phyloP scores from a whole-genome alignment of 495 filamentous ascomycete species.

The Penicillium simplicissimum region DNA sequence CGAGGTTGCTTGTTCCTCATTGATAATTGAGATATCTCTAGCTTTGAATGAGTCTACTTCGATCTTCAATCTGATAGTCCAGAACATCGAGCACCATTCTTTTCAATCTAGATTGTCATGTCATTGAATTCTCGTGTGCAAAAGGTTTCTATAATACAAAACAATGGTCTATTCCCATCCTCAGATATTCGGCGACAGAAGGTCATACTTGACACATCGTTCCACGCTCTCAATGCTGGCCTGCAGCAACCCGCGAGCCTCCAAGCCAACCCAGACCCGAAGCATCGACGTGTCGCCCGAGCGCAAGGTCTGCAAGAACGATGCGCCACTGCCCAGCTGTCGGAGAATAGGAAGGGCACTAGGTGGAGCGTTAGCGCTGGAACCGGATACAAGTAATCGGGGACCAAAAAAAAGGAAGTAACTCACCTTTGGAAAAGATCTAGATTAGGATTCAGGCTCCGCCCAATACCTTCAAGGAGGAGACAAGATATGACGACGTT shows the following conservation, averaged over 20 bases:
- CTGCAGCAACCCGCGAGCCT: constrained; percentile 83
- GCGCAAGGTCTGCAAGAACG: constrained; percentile 49
- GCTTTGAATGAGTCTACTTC: neutral
- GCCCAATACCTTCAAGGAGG: constrained; percentile 90
- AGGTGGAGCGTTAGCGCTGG: neutral
- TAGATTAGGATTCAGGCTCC: constrained; percentile 79
- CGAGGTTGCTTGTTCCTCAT: neutral
- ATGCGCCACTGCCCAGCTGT: constrained; percentile 72
- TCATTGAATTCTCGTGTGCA: constrained; percentile 1
- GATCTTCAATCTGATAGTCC: neutral
- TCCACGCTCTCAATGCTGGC: constrained; percentile 88
- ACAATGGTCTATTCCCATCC: constrained; percentile 35
- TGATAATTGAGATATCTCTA: neutral
- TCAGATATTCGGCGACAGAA: constrained; percentile 78
- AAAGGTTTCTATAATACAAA: constrained; percentile 7
- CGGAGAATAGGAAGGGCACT: constrained; percentile 90
- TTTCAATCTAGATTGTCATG: neutral
- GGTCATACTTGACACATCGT: constrained; percentile 79
- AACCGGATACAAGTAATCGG: neutral
- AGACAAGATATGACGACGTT: constrained; percentile 97
- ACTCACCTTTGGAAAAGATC: constrained; percentile 81
- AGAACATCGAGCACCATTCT: neutral
- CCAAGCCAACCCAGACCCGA: constrained; percentile 89
- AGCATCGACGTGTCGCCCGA: constrained; percentile 86
- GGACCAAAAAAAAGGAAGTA: constrained; percentile 1